A percentile compares a stretch with the other conserved stretches of the same genome.
Conservation (phyloP, 1,284 basidiomycete species). For the Phylloboletellus chloephorus region DNA sequence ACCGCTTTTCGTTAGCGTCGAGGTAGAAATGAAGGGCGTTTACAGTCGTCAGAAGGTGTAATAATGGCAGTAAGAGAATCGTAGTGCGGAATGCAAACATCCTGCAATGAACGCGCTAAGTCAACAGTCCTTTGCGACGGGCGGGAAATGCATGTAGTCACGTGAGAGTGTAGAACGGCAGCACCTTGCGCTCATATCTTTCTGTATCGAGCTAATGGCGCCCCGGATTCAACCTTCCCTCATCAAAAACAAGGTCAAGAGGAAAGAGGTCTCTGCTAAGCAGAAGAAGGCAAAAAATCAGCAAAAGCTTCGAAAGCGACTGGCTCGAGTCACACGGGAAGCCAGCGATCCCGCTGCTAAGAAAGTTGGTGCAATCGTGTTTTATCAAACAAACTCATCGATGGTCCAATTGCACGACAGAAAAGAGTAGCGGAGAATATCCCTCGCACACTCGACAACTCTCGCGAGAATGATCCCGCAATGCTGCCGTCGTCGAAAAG, state of each 20-base stretch:
- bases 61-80: conserved; percentile 16
- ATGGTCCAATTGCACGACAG: conserved; percentile 40
- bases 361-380: conserved; percentile 48
- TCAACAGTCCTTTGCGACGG: neutral
- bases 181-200: neutral
- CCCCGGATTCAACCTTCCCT: conserved; percentile 56
- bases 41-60: conserved; percentile 19
- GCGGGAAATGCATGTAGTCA: conserved; percentile 15
- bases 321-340: conserved; percentile 70
- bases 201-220: conserved; percentile 38
- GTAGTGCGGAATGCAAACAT: conserved; percentile 25
- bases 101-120: conserved; percentile 8
- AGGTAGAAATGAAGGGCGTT: conserved; percentile 80
- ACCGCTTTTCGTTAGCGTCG: conserved; percentile 86
- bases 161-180: conserved; percentile 13
- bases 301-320: conserved; percentile 74
- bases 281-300: conserved; percentile 76
- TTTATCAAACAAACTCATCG: neutral
- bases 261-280: conserved; percentile 72
- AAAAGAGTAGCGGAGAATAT: conserved; percentile 81
- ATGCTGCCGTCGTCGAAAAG: conserved; percentile 51
- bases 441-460: conserved; percentile 91
- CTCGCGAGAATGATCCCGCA: conserved; percentile 84
- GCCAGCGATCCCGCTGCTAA: conserved; percentile 64
- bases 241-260: conserved; percentile 83